Evolutionary conservation across 225 moss, liverwort and hornwort species (phyloP).

Genomic region (Polytrichum commune): DNA sequence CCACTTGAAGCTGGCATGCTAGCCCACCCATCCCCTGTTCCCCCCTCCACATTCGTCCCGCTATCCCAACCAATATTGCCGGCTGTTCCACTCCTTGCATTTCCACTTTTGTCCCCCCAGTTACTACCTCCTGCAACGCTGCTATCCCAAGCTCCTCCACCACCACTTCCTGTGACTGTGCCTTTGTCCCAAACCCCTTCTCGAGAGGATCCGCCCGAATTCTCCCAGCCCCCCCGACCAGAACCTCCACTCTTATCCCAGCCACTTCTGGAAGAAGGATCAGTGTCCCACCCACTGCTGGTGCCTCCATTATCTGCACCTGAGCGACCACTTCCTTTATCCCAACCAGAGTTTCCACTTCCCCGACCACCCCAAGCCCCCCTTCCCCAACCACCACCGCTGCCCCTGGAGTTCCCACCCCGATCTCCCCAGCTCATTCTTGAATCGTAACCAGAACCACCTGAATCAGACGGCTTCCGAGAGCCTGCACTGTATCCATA

Average conservation of each 20-base stretch:
- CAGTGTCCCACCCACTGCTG: conserved; percentile 19
- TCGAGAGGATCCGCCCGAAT: background rate
- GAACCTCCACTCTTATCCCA: conserved; percentile 10
- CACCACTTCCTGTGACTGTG: conserved; percentile 33
- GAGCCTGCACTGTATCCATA: conserved; percentile 31
- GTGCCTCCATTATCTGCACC: conserved; percentile 33
- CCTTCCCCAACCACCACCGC: conserved; percentile 35
- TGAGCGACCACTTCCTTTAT: conserved; percentile 32
- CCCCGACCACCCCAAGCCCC: conserved; percentile 43
- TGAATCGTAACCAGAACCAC: conserved; percentile 31
- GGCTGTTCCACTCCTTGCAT: conserved; percentile 20
- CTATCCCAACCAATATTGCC: conserved; percentile 42
- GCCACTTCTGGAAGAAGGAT: conserved; percentile 13
- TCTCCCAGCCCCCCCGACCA: conserved; percentile 21
- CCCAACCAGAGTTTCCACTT: conserved; percentile 27
- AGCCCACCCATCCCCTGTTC: conserved; percentile 30
- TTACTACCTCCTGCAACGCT: conserved; percentile 15
- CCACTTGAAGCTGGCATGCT: conserved; percentile 25
- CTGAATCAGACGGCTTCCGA: conserved; percentile 19
- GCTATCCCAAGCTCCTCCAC: conserved; percentile 41
- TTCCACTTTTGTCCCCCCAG: conserved; percentile 27
- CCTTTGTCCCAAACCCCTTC: conserved; percentile 38
- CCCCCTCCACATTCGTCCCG: conserved; percentile 30
- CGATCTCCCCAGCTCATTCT: conserved; percentile 48
- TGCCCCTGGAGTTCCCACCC: conserved; percentile 40